Evolutionary conservation across 345 rosid genomes (phyloP).

Genomic region (Noccaea caerulescens): DNA sequence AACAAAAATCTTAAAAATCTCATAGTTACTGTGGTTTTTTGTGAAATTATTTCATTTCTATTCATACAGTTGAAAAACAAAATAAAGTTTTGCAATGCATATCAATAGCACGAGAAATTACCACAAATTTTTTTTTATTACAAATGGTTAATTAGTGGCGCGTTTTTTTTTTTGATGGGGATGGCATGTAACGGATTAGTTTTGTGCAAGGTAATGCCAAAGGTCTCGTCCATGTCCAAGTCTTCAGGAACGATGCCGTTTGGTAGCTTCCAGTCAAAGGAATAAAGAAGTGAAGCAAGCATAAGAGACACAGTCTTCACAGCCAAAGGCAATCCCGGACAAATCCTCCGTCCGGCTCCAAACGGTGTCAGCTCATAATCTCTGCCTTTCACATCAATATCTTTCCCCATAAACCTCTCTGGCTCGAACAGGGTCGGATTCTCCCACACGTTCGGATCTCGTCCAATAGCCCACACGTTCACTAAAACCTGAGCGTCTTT

Average conservation of each 20-base stretch:
- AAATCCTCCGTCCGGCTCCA: conserved; percentile 41
- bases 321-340: conserved; percentile 48
- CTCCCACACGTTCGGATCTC: conserved; percentile 46
- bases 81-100: too few relatives aligned
- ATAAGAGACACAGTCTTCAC: conserved; percentile 46
- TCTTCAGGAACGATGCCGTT: conserved; percentile 37
- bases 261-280: conserved; percentile 54
- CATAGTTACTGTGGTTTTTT: too few relatives aligned
- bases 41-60: too few relatives aligned
- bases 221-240: conserved; percentile 50
- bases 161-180: conserved; percentile 16
- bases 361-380: conserved; percentile 42
- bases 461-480: conserved; percentile 47
- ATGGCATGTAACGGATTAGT: conserved; percentile 37
- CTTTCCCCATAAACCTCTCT: conserved; percentile 40
- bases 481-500: conserved; percentile 48
- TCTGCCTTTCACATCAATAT: conserved; percentile 37
- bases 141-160: neutral
- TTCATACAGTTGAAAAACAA: too few relatives aligned
- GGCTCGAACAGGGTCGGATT: conserved; percentile 41
- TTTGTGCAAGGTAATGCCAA: conserved; percentile 41
- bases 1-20: neutral
- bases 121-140: too few relatives aligned
- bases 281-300: conserved; percentile 51
- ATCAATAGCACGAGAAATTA: too few relatives aligned